These are phyloP conservation scores for Mortierella sp. DNA, from an alignment of 371 early-diverging fungal species.

Conservation along the genomic window DNA sequence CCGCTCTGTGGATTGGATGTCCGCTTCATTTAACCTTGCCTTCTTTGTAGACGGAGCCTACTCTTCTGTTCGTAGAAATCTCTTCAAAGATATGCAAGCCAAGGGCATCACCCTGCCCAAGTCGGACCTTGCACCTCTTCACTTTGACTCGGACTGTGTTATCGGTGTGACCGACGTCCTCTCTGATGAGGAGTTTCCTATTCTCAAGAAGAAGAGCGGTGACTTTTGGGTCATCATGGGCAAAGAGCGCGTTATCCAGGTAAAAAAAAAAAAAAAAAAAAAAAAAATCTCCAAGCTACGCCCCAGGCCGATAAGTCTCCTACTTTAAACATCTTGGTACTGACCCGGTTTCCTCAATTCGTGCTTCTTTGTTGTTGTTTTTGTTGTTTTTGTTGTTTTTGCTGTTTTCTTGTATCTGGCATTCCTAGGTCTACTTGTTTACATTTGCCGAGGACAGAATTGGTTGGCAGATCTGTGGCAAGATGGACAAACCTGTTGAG, in stretches of 20 bases:
- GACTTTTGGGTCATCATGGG: conserved; percentile 31
- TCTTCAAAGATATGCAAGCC: conserved; percentile 19
- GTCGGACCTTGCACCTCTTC: conserved; percentile 19
- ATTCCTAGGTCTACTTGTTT: conserved; percentile 23
- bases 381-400: background rate
- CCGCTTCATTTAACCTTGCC: background rate
- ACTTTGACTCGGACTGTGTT: conserved; percentile 29
- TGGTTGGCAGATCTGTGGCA: conserved; percentile 24
- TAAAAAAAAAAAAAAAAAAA: background rate
- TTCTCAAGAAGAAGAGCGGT: conserved; percentile 9
- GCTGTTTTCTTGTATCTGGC: background rate
- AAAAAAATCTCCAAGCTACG: too few species aligned
- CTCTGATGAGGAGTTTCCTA: conserved; percentile 16
- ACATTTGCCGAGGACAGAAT: conserved; percentile 30
- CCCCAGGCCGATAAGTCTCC: too few species aligned
- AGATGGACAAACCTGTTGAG: conserved; percentile 28
- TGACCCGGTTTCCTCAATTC: too few species aligned
- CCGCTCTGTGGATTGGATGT: too few species aligned
- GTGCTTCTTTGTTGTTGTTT: background rate
- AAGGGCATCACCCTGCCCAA: conserved; percentile 14
- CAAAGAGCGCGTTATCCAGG: conserved; percentile 31
- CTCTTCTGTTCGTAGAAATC: conserved; percentile 19
- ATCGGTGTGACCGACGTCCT: conserved; percentile 24
- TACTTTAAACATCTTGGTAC: too few species aligned
- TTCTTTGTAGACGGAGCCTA: conserved; percentile 22